Evolutionary conservation across 176 grass and related monocot species (phyloP).

Genomic region (Oryza officinalis): DNA sequence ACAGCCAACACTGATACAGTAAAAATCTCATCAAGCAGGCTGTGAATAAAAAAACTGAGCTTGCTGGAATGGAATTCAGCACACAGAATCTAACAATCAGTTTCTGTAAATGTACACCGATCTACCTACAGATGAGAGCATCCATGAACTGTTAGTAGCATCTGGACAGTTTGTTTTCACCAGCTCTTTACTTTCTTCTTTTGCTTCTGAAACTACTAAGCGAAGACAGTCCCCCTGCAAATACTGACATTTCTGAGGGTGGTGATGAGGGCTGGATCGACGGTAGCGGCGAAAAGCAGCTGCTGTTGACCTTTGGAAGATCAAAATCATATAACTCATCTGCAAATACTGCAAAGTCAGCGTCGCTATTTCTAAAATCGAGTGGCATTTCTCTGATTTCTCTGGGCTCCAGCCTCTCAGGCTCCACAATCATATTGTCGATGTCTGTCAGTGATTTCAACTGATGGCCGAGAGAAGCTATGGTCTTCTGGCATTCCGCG

Average conservation of each 20-base stretch:
- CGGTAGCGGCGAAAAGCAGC: conserved; percentile 45
- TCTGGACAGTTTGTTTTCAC: conserved; percentile 17
- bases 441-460: conserved; percentile 82
- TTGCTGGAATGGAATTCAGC: conserved; percentile 41
- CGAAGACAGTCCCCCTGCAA: conserved; percentile 50
- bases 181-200: conserved; percentile 46
- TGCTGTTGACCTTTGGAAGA: conserved; percentile 25
- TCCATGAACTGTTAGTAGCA: conserved; percentile 40
- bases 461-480: conserved; percentile 73
- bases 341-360: conserved; percentile 21
- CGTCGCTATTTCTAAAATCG: conserved; percentile 43
- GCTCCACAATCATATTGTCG: conserved; percentile 52
- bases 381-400: conserved; percentile 34
- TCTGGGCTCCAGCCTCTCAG: conserved; percentile 42
- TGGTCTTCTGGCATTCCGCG: conserved; percentile 95
- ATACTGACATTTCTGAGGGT: conserved; percentile 55
- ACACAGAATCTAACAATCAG: conserved; percentile 42
- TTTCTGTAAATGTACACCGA: conserved; percentile 54
- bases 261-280: conserved; percentile 46
- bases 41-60: conserved; percentile 46
- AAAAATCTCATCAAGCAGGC: conserved; percentile 53
- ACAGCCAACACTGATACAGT: conserved; percentile 24
- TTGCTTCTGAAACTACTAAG: conserved; percentile 53
- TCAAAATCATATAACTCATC: conserved; percentile 43
- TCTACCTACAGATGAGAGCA: conserved; percentile 44